These are phyloP conservation scores for Trichomonascaceae sp. DNA, from an alignment of 1,139 yeast genomes.

Conservation along the genomic window DNA sequence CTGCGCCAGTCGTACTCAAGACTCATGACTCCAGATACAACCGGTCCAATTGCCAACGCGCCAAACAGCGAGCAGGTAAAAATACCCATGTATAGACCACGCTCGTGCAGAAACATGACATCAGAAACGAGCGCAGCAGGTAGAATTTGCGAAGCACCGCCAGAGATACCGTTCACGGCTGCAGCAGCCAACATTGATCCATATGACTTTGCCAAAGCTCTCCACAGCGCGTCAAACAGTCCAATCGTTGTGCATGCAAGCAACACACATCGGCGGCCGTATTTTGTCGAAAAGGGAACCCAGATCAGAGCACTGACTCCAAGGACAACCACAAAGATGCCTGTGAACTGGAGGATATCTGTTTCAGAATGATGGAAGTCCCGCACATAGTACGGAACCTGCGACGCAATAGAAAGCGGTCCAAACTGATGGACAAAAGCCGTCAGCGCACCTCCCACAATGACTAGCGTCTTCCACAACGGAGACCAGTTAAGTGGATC, in stretches of 20 bases:
- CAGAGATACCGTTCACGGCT: constrained; percentile 21
- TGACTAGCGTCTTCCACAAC: constrained; percentile 14
- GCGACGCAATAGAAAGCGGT: constrained; percentile 15
- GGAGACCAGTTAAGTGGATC: constrained; percentile 22
- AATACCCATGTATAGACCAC: constrained; percentile 22
- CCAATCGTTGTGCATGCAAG: constrained; percentile 20
- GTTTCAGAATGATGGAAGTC: constrained; percentile 17
- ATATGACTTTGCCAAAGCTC: constrained; percentile 21
- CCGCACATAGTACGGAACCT: constrained; percentile 11
- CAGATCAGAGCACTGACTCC: constrained; percentile 21
- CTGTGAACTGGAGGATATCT: constrained; percentile 20
- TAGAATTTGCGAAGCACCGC: constrained; percentile 26
- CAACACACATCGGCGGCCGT: constrained; percentile 24
- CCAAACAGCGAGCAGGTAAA: constrained; percentile 19
- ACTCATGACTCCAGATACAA: constrained; percentile 24
- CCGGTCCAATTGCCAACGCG: constrained; percentile 21
- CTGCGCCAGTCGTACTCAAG: constrained; percentile 25
- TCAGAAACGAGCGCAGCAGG: constrained; percentile 25
- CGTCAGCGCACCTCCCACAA: constrained; percentile 14
- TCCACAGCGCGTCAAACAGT: constrained; percentile 22
- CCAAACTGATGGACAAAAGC: constrained; percentile 17
- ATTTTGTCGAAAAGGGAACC: constrained; percentile 22
- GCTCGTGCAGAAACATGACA: constrained; percentile 25
- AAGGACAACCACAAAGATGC: constrained; percentile 18
- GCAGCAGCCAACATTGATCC: constrained; percentile 23